Conservation (phyloP, 2,329 filamentous ascomycete species). For the Paraphoma chrysanthemicola region DNA sequence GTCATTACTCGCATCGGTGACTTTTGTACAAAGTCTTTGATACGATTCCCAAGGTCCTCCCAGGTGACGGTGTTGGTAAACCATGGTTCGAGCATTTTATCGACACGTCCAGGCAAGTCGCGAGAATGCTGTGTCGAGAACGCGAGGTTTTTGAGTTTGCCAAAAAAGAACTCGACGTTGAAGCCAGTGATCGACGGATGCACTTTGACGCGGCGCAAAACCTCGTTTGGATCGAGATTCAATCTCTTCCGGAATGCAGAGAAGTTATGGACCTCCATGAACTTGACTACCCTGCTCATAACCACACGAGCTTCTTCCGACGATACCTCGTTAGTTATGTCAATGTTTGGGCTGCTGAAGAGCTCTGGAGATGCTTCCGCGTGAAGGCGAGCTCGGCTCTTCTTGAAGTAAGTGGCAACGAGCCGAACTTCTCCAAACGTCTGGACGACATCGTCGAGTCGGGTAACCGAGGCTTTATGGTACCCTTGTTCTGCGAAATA, state of each 20-base stretch:
- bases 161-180: slow-evolving; percentile 25
- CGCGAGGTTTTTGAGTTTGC: slow-evolving; percentile 24
- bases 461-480: slow-evolving; percentile 1
- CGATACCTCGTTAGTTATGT: slow-evolving; percentile 30
- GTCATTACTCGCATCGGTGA: slow-evolving; percentile 23
- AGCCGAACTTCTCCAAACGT: slow-evolving; percentile 6
- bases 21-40: slow-evolving; percentile 24
- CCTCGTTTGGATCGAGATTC: slow-evolving; percentile 3
- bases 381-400: slow-evolving; percentile 20
- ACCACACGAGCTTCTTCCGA: slow-evolving; percentile 31
- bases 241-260: slow-evolving; percentile 4
- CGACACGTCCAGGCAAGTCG: slow-evolving; percentile 8
- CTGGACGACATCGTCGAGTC: slow-evolving; percentile 7
- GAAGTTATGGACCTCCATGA: slow-evolving; percentile 5
- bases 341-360: slow-evolving; percentile 19
- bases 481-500: slow-evolving; percentile 18
- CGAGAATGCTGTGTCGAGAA: slow-evolving; percentile 1
- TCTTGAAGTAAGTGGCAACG: slow-evolving; percentile 11
- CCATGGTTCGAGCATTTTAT: slow-evolving; percentile 19
- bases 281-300: slow-evolving; percentile 22
- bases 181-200: slow-evolving; percentile 34
- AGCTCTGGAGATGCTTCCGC: slow-evolving; percentile 19
- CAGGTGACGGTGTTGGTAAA: slow-evolving; percentile 18
- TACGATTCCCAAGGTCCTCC: slow-evolving; percentile 23
- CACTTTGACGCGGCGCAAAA: slow-evolving; percentile 20